Evolutionary conservation across 2,329 filamentous ascomycete species (phyloP), one percentile per base, ranked within the genome.

Genomic region (Zelopaecilomyces penicillatus): DNA sequence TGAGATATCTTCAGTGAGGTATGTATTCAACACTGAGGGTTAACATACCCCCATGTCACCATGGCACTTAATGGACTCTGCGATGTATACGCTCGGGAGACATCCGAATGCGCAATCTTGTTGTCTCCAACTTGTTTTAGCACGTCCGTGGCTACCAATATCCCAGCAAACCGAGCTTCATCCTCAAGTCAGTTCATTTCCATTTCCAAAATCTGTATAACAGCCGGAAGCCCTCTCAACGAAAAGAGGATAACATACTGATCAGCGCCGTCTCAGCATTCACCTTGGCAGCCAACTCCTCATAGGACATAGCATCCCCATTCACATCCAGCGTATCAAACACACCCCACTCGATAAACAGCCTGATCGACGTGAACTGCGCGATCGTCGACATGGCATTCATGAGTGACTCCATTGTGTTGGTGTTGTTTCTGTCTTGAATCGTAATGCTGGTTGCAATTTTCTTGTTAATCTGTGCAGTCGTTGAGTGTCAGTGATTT

Each of bases 231-330:
- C 19, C 19, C 19, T 19, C 19, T 19, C 19, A 19, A 19, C 19
- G 19, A 19, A 19, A 19, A 19, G 19, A 19, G 19, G 19, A 19
- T 2, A 19, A 19, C 19, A 19, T 37, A 46, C 40, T 39, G 12
- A 28, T 6, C 5, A 19, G 26, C 36, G 7, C 8, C 7, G 4
- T 19, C 19, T 67, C 58, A 1, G 56, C 57, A 0, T 53, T 44
- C 2, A 63, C 29, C 6, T 54, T 54, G 5, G 42, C 41, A 0
- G 62, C 62, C 5, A 67, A 48, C 0, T 60, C 54, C 0, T 38
- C 34, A 41, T 57, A 57, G 5, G 57, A 54, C 9, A 65, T 59
- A 2, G 46, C 30, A 2, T 51, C 59, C 0, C 53, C 51, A 19
- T 19, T 19, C 19, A 19, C 19, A 19, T 19, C 19, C 19, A 19